Base-by-base conservation (phyloP, 495 filamentous ascomycete genomes). In the Penicillium parvum region DNA sequence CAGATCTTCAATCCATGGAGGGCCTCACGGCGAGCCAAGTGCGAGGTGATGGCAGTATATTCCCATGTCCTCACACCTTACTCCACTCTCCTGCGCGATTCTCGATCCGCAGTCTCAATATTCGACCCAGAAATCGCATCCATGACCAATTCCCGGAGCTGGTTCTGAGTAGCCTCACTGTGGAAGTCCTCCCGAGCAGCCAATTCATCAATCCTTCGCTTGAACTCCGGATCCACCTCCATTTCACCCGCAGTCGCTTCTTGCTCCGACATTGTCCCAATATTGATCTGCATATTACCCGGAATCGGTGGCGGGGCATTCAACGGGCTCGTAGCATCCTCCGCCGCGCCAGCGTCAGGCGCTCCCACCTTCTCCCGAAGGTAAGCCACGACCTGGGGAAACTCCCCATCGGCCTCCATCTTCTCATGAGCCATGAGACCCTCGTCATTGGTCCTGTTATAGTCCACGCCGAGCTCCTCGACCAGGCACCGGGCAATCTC, bases 381-480 rank as follows among this genome's bases (percentile, higher is more conserved):
- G 51, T 90, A 94, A 43, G 76, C 77, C 1, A 76, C 79, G 27
- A 94, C 77, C 5, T 78, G 64, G 0, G 79, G 81, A 46, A 77
- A 88, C 0, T 88, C 84, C 0, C 69, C 84, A 16, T 91, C 87
- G 9, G 64, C 72, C 47, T 77, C 76, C 37, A 90, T 83, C 52
- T 81, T 81, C 44, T 94, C 81, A 36, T 74, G 68, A 2, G 87
- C 88, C 11, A 79, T 88, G 46, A 79, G 54, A 4, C 82, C 84
- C 23, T 87, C 83, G 19, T 75, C 61, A 52, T 86, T 85, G 42
- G 57, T 73, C 33, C 78, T 68, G 26, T 65, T 69, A 22, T 76
- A 63, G 52, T 91, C 79, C 21, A 86, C 79, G 2, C 79, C 80
- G 3, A 97, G 70, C 56, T 94, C 88, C 57, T 95, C 86, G 4